Evolutionary conservation across 305 asterid genomes (phyloP).

Genomic region (Fraxinus velutina): DNA sequence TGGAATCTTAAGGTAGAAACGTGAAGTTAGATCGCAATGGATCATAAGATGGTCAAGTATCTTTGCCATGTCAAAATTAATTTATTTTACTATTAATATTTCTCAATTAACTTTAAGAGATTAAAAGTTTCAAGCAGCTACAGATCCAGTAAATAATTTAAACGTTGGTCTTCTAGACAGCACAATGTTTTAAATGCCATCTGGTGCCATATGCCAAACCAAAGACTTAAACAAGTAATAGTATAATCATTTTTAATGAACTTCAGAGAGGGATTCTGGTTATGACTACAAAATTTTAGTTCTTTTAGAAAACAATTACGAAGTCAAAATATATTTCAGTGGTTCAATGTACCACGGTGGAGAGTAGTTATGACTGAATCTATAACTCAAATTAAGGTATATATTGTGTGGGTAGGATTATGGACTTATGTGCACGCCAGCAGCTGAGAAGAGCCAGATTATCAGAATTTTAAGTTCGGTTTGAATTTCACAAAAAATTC

Average conservation of each 20-base stretch:
- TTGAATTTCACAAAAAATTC: background rate
- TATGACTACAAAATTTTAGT: background rate
- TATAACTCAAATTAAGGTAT: background rate
- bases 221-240: background rate
- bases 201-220: background rate
- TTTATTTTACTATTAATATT: background rate
- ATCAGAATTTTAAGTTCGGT: background rate
- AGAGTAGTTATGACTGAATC: background rate
- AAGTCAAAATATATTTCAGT: background rate
- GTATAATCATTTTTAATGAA: background rate
- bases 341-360: background rate
- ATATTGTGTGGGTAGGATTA: background rate
- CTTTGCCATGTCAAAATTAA: background rate
- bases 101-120: background rate
- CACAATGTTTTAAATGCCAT: background rate
- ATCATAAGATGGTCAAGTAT: background rate
- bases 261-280: background rate
- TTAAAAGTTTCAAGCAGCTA: slow-evolving; percentile 5
- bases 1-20: slow-evolving; percentile 15
- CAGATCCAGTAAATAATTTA: background rate
- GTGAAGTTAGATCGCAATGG: background rate
- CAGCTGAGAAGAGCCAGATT: background rate
- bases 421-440: background rate
- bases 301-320: background rate
- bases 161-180: background rate